Evolutionary conservation across 202 grass and related monocot genomes (phyloP).

Genomic region (Hordeum pubiflorum): DNA sequence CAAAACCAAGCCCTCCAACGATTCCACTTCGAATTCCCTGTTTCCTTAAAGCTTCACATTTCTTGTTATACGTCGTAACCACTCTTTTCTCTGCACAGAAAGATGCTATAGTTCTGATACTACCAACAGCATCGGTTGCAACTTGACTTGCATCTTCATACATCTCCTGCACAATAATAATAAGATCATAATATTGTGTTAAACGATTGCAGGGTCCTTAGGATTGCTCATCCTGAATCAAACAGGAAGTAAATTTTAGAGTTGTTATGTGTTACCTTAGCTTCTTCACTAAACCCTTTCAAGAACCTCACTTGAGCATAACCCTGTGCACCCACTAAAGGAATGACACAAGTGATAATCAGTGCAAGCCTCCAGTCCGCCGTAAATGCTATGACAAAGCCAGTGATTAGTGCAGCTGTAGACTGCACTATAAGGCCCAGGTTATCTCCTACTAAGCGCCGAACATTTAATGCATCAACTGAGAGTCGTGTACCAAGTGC

Average conservation of each 20-base stretch:
- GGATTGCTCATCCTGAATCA: neutral
- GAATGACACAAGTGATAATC: conserved; percentile 64
- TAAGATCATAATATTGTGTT: neutral
- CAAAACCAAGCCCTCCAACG: conserved; percentile 66
- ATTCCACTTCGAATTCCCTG: conserved; percentile 68
- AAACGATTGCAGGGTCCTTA: neutral
- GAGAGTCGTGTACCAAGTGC: conserved; percentile 78
- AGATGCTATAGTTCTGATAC: conserved; percentile 82
- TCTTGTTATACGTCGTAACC: conserved; percentile 46
- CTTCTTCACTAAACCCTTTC: conserved; percentile 52
- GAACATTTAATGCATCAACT: conserved; percentile 70
- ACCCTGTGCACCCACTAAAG: conserved; percentile 54
- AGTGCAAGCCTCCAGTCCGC: conserved; percentile 73
- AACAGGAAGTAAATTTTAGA: neutral
- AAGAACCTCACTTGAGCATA: conserved; percentile 65
- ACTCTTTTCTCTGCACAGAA: conserved; percentile 80
- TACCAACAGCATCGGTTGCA: conserved; percentile 70
- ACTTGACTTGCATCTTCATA: conserved; percentile 90
- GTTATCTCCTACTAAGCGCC: conserved; percentile 69
- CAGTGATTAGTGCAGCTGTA: conserved; percentile 50
- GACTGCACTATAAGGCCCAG: conserved; percentile 64
- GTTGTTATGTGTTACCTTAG: conserved; percentile 40
- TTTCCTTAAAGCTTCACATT: conserved; percentile 60
- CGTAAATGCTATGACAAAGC: conserved; percentile 57
- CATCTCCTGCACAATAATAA: conserved; percentile 47